phyloP scores from a whole-genome alignment of 2,329 filamentous ascomycete genomes.

The Trichoderma sp. region DNA sequence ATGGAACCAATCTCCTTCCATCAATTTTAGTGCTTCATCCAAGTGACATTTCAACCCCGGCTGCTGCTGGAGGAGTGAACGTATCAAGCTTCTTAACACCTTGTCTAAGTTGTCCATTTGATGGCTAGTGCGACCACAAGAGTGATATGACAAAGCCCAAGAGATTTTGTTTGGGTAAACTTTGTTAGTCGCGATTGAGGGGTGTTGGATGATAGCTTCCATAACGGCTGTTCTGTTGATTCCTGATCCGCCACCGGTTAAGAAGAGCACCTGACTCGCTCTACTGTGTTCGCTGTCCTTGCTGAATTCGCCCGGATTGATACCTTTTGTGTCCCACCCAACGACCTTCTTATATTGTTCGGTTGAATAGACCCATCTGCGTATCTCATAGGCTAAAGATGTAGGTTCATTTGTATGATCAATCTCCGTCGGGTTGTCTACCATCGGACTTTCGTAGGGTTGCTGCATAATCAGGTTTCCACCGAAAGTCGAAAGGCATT shows the following conservation, averaged over 20 bases:
- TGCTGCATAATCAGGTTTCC: neutral
- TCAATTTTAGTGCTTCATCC: fast-evolving
- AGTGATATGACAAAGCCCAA: neutral
- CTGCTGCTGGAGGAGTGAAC: neutral
- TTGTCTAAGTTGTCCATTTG: neutral
- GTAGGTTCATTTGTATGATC: neutral
- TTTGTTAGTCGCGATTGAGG: neutral
- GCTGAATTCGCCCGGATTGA: fast-evolving
- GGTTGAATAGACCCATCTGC: neutral
- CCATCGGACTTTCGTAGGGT: neutral
- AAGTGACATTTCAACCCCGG: neutral
- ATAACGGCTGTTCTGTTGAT: neutral
- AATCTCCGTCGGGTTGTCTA: no score
- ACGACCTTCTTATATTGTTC: neutral
- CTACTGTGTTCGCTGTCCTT: fast-evolving
- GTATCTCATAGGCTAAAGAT: neutral
- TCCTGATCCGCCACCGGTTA: neutral
- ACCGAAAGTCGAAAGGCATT: neutral
- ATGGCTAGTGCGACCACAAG: neutral
- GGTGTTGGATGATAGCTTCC: neutral
- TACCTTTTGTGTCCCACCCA: neutral
- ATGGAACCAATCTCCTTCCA: neutral
- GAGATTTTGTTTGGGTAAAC: neutral
- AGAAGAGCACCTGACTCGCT: neutral
- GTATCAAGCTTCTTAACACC: neutral